Base-by-base conservation (phyloP, 768 basidiomycete genomes). In the Boletus sp. region DNA sequence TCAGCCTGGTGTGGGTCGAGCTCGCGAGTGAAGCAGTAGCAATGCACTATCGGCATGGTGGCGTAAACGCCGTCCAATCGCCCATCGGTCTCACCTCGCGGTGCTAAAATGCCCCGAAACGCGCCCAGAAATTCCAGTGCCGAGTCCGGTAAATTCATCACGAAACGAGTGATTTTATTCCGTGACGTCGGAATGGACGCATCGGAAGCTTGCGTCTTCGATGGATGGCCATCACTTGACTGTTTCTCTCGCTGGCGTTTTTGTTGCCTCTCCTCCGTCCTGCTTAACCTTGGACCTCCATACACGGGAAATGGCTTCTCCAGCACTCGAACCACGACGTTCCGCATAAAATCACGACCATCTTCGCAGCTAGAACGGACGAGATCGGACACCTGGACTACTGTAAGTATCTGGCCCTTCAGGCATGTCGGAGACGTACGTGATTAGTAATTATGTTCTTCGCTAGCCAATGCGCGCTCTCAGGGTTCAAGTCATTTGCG, bases 71-170 rank as follows among this genome's bases (percentile, higher is more conserved):
- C 74, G 68, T 81, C 80, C 48, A 82, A 75, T 60, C 75, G 74
- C 61, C 74, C 71, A 37, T 51, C 39, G n/a, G 17, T 42, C 65
- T 60, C 72, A 65, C 62, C 71, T 23, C 75, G 61, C 5, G 75
- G 66, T 5, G 72, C 66, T 45, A 91, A 77, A 54, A 89, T 78
- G 1, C 93, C 93, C 4, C 82, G 81, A 75, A 92, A 97, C 2
- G 91, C 90, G 64, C 90, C 89, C 48, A 99, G 77, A 73, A 98
- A 98, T 34, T 82, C 77, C 51, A 98, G 83, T 0, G 95, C 97
- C 25, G 88, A 86, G 61, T 92, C 93, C 3, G 97, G 97, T 19
- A 99, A 78, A 70, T 99, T 99, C 94, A 99, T 96, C n/a, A 97
- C 88, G 65, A 92, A 94, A 67, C 97, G 96, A 13, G 83, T 74